Percentiles rank a stretch among this genome's conserved stretches.
Evolutionary conservation across 176 grass and related monocot species (phyloP).

Genomic region (Sorghum bicolor): Sorghum_bicolor_NCBIv3 NC_012875.2:58267501-58268000

Average conservation of each 20-base stretch:
- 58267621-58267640: background rate
- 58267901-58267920: background rate
- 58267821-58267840: conserved; percentile 23
- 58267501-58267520: background rate
- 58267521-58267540: background rate
- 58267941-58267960: conserved; percentile 39
- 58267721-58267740: conserved; percentile 39
- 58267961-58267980: conserved; percentile 48
- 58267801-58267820: conserved; percentile 48
- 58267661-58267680: conserved; percentile 13
- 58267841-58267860: background rate
- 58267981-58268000: conserved; percentile 32
- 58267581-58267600: background rate
- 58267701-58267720: conserved; percentile 3
- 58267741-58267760: conserved; percentile 40
- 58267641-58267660: conserved; percentile 24
- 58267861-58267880: background rate
- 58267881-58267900: background rate
- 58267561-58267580: background rate
- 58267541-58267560: background rate
- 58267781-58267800: conserved; percentile 28
- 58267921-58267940: background rate
- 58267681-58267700: conserved; percentile 18
- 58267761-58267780: conserved; percentile 20
- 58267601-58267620: background rate